Evolutionary conservation across 805 yeast genomes (phyloP), one percentile per base, ranked within the genome.

Genomic region (Candida suzukii): DNA sequence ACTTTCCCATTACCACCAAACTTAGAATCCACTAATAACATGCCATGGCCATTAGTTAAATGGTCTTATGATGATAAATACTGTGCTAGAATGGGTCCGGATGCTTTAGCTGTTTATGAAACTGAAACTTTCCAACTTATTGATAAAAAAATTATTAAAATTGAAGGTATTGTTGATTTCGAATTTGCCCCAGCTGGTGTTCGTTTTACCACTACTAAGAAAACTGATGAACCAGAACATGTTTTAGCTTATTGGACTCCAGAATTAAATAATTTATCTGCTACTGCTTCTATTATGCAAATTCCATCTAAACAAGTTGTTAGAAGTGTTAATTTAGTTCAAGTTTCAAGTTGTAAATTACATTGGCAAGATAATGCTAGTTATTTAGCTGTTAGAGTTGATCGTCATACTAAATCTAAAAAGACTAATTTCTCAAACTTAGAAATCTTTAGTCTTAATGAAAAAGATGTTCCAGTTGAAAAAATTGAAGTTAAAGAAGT

Each of bases 181-280:
- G 95, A 88, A 62, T 93, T 91, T 76, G 88, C 97, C 22, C 99
- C 99, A 46, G 81, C 88, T 20, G 84, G 86, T 51, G 85, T 88
- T 40, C 70, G 75, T 52, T 71, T 86, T 42, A 75, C 78, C 35
- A 76, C 74, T 44, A 66, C 77, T 41, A 61, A 59, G 43, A 74
- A 68, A 51, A 73, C 67, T 44, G 68, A 60, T 31, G 77, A 72
- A 43, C 73, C 70, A 34, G 80, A 80, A 42, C 81, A 81, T 53
- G 67, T 88, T 28, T 73, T 93, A 51, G 80, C 95, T 26, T 93
- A 83, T 70, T 93, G 99, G 99, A 88, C 96, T 37, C 99, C 99
- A 41, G 99, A 93, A 69, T 68, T 80, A 41, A 43, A 56, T 21
- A 91, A 93, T 65, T 96, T 90, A 70, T 84, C 96, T 35, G 97